Base-by-base conservation (phyloP, 108 stramenopile genomes). In the Cyclotella baltica region DNA sequence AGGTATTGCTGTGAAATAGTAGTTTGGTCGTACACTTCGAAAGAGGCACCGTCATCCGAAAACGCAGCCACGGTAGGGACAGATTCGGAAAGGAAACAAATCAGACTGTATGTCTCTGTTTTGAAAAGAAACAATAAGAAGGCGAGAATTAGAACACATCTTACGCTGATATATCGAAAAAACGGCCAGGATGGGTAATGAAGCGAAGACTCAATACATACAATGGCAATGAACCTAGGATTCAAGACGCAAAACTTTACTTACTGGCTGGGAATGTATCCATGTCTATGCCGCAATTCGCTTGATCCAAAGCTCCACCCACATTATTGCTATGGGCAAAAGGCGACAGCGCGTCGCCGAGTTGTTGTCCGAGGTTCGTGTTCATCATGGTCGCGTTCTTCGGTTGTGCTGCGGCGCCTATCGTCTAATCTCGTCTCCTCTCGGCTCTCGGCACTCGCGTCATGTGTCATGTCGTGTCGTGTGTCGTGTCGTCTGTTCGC, bases 1-100 rank as follows among this genome's bases (percentile, higher is more conserved):
- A 71, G 55, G 13, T 36, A 57, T 25, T 56, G 20, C 23, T 71
- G 55, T 4, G 70, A 47, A 38, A 71, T 40, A 16, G 20, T 22
- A 10, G 22, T 37, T 55, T 71, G 70, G 36, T 71, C 70, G n/a
- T 58, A 71, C 11, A 56, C 23, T n/a, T 25, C 3, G 55, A 56
- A 56, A 5, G 55, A n/a, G 2, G 55, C 1, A 25, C 55, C 55
- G 5, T 56, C 55, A 3, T n/a, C 22, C 11, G 55, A 56, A 5
- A 56, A 56, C 2, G 55, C 3, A 11, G 25, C 55, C 22, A 56
- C 55, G 20, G 20, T 1, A 23, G 55, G 55, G 25, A 25, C 55
- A 2, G 55, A 11, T 27, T 56, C 11, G 3, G 55, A 4, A 27
- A 56, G 25, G 22, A 25, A 25, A 1, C 23, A 23, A 25, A 56